Evolutionary conservation across 108 stramenopile genomes (phyloP).

Genomic region (Asterionellopsis glacialis): DNA sequence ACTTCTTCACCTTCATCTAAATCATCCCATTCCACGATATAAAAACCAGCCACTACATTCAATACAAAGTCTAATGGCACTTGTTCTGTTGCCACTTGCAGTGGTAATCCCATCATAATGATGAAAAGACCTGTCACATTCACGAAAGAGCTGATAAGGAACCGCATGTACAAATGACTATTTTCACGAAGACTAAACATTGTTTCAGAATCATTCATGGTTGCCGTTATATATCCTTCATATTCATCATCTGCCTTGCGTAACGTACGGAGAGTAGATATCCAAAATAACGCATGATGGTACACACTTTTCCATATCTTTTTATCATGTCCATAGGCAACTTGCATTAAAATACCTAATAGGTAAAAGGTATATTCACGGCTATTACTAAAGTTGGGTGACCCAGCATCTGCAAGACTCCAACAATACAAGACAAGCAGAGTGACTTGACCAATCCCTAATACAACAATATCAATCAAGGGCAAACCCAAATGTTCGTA

Average conservation of each 20-base stretch:
- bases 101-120: not conserved
- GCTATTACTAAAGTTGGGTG: not conserved
- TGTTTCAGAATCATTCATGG: too few relatives aligned
- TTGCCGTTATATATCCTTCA: too few relatives aligned
- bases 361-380: constrained; percentile 3
- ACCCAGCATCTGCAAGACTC: constrained; percentile 4
- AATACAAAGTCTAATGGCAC: not conserved
- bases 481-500: not conserved
- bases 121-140: constrained; percentile 2
- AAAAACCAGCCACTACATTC: not conserved
- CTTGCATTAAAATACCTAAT: not conserved
- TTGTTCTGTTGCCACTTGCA: not conserved
- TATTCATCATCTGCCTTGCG: too few relatives aligned
- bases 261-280: too few relatives aligned
- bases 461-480: not conserved
- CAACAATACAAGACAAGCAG: not conserved
- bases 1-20: not conserved
- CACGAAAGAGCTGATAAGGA: not conserved
- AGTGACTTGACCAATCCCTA: not conserved
- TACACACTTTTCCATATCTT: too few relatives aligned
- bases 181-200: too few relatives aligned
- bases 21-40: not conserved
- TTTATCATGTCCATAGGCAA: not conserved
- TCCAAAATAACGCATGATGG: too few relatives aligned
- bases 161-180: not conserved